Base-by-base conservation (phyloP, 1,284 basidiomycete genomes). In the Pholiota adiposa region DNA sequence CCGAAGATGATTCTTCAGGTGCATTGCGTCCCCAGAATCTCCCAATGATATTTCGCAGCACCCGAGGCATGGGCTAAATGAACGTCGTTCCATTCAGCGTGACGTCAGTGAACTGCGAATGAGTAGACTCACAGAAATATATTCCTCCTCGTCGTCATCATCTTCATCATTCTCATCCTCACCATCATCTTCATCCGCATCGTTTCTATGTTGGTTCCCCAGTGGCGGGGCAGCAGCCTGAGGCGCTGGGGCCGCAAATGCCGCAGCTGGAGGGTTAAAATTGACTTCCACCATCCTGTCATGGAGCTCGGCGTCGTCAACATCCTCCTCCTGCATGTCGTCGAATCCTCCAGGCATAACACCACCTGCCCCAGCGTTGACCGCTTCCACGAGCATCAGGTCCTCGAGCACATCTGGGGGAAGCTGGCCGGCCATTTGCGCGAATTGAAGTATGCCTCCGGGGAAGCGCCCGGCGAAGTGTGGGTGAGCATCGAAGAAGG, bases 381-480 rank as follows among this genome's bases (percentile, higher is more conserved):
- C 69, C 23, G 72, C 79, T 23, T 80, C 75, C 9, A 73, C 80
- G 54, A 85, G 62, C 78, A 90, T 78, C 62, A 80, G 71, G 56
- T 86, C 86, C 50, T 88, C 81, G 57, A 90, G 64, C 7, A 76
- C 79, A 19, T 87, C 87, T 41, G 84, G 82, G 0, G 83, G 83
- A 66, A 88, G 72, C 71, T 88, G 79, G 11, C 72, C 85, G 23
- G 83, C 77, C 62, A 80, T 72, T 71, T 87, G 83, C 29, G 83
- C 83, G 64, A 92, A 86, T 66, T 88, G 83, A 18, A 85, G 72
- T 11, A 89, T 72, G 0, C 89, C 90, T 0, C 84, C 88, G 0
- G 84, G 87, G 58, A 90, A 85, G 61, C 82, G 80, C 34, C 77
- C 77, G 34, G 76, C 79, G 16, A 91, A 72, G 2, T 73, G 71